Conservation (phyloP, 1,284 basidiomycete species). For the Sanghuangporus sanghuang region DNA sequence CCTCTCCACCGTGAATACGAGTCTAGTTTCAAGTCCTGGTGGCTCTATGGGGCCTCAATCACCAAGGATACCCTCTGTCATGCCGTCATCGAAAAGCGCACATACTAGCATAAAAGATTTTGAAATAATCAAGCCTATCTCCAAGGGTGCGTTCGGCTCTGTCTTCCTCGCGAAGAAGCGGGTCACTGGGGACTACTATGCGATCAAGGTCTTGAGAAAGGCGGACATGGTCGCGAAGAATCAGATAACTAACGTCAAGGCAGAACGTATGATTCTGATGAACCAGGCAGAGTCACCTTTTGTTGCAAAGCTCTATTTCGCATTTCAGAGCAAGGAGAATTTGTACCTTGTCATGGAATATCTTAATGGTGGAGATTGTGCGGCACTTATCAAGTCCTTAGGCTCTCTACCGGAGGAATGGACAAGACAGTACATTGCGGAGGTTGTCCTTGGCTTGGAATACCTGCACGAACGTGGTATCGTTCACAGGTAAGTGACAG, state of each 20-base stretch:
- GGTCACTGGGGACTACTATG: constrained; percentile 96
- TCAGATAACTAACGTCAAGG: constrained; percentile 99
- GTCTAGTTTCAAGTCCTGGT: constrained; percentile 49
- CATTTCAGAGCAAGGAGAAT: constrained; percentile 99
- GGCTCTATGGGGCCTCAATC: constrained; percentile 61
- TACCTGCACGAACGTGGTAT: constrained; percentile 93
- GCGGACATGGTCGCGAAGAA: constrained; percentile 99
- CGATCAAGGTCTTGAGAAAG: constrained; percentile 99
- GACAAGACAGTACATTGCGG: constrained; percentile 94
- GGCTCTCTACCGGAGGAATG: constrained; percentile 93
- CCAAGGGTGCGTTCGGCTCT: constrained; percentile 97
- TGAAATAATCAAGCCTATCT: constrained; percentile 99
- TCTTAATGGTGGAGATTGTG: constrained; percentile 95
- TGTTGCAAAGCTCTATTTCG: constrained; percentile 97
- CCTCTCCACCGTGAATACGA: constrained; percentile 66
- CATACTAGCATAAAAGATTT: constrained; percentile 98
- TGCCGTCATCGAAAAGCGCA: constrained; percentile 72
- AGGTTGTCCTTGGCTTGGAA: constrained; percentile 92
- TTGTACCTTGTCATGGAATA: constrained; percentile 99
- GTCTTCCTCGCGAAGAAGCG: constrained; percentile 99
- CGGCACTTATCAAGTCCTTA: constrained; percentile 93
- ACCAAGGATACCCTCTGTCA: constrained; percentile 80
- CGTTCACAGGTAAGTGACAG: constrained; percentile 84
- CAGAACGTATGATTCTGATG: constrained; percentile 99
- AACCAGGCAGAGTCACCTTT: constrained; percentile 99